A percentile compares a stretch with the other conserved stretches of the same genome.
phyloP scores from a whole-genome alignment of 768 basidiomycete genomes.

The Coprinellus aureogranulatus region DNA sequence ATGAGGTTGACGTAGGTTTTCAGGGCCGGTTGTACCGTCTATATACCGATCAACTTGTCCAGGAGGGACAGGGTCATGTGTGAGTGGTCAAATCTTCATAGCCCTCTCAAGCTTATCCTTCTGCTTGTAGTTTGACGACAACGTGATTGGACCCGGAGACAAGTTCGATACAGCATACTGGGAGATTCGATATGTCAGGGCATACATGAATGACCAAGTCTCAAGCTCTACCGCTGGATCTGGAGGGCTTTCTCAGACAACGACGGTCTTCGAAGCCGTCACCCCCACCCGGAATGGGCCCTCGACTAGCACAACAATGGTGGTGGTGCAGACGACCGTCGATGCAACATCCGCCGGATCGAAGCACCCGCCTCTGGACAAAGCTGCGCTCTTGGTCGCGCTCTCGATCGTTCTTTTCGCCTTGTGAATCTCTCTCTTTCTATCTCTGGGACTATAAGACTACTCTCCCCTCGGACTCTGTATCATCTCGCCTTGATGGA shows the following conservation, averaged over 20 bases:
- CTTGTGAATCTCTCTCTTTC: no score
- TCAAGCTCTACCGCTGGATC: slow-evolving; percentile 10
- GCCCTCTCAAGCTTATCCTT: neutral
- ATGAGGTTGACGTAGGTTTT: no score
- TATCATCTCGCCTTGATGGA: no score
- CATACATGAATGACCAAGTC: slow-evolving; percentile 46
- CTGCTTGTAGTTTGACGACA: slow-evolving; percentile 31
- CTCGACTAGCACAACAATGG: neutral
- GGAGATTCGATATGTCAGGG: slow-evolving; percentile 57
- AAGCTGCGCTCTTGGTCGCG: no score
- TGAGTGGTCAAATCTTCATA: slow-evolving; percentile 20
- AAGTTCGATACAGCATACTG: slow-evolving; percentile 55
- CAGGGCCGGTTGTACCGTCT: slow-evolving; percentile 44
- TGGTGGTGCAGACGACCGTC: neutral
- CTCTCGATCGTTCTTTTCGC: no score
- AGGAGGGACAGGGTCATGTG: slow-evolving; percentile 35
- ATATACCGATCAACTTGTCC: slow-evolving; percentile 44
- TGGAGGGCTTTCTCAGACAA: neutral
- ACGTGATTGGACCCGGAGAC: slow-evolving; percentile 46
- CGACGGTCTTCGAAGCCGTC: neutral
- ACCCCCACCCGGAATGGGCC: neutral
- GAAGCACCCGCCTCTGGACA: no score
- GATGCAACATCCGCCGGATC: neutral
- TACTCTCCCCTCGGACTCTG: no score
- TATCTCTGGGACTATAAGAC: no score